A percentile compares a stretch with the other conserved stretches of the same genome.
These are phyloP conservation scores for Elymus sibiricus DNA, from an alignment of 176 grass and related monocot genomes.

Conservation along the genomic window DNA sequence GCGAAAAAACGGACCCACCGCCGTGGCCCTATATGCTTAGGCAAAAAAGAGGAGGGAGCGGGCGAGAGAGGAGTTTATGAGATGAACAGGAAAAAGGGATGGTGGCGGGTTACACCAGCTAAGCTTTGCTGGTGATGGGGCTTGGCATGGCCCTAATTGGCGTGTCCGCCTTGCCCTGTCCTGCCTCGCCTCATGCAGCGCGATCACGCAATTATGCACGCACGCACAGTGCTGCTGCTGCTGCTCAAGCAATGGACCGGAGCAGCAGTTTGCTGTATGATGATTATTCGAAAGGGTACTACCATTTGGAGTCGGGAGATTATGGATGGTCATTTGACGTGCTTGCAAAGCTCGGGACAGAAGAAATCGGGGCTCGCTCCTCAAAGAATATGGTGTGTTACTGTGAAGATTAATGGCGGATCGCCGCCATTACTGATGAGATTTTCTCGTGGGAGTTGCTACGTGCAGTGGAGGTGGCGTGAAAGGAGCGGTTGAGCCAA, in stretches of 20 bases:
- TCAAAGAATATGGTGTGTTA: background rate
- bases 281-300: background rate
- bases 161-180: slow-evolving; percentile 1
- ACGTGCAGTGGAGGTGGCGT: background rate
- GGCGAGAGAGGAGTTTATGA: background rate
- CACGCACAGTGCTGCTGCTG: background rate
- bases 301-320: background rate
- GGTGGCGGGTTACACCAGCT: slow-evolving; percentile 32
- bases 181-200: background rate
- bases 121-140: slow-evolving; percentile 34
- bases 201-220: background rate
- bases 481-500: background rate
- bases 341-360: background rate
- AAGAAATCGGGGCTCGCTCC: background rate
- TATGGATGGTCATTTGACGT: background rate
- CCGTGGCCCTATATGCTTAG: background rate
- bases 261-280: background rate
- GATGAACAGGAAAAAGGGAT: background rate
- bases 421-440: background rate
- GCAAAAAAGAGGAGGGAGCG: background rate
- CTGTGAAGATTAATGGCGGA: background rate
- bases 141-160: slow-evolving; percentile 4
- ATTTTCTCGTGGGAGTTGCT: background rate
- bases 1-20: background rate
- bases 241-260: background rate